Base-by-base conservation (phyloP, 257 asterid species). In the Cruciata laevipes region DNA sequence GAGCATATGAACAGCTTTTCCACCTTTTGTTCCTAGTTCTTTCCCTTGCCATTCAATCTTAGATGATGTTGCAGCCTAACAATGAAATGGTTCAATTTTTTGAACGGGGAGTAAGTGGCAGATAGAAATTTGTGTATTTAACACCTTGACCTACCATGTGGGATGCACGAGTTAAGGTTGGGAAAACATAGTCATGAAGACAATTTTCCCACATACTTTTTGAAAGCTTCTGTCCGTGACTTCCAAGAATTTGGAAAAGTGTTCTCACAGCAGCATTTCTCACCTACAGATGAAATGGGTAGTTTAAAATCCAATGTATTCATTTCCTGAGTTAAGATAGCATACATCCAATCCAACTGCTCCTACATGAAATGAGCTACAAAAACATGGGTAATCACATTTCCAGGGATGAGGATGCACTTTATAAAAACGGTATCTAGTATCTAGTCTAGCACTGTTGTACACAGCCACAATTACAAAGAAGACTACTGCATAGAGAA, bases 1-100 rank as follows among this genome's bases (percentile, higher is more conserved):
- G 70, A 90, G 98, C 98, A 93, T 93, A 79, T 93, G 98, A 66
- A 93, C 91, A 47, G 98, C 94, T 88, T 89, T 93, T 71, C 98
- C 98, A 77, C 89, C 88, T 77, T 84, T 91, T 69, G 91, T 93
- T 82, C 98, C 98, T 75, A 93, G 96, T 81, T 93, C 98, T 79
- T 86, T 93, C 68, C 98, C 98, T 35, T 89, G 95, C 97, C 97
- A 89, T 83, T 93, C 98, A 81, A 86, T 96, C 82, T 85, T 90
- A 47, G 98, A 93, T n/a, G 98, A 93, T 56, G 98, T 88, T 69
- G 96, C 96, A 76, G 95, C 96, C 98, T 93, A 68, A 67, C 74
- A 66, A 69, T 13, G 71, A 71, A 68, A 79, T 60, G 67, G 47
- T 51, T 55, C 25, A 62, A 81, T 51, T 77, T 73, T 61, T 37